These are phyloP conservation scores for Leucosporidium creatinivorum DNA, from an alignment of 768 basidiomycete species.

Conservation along the genomic window DNA sequence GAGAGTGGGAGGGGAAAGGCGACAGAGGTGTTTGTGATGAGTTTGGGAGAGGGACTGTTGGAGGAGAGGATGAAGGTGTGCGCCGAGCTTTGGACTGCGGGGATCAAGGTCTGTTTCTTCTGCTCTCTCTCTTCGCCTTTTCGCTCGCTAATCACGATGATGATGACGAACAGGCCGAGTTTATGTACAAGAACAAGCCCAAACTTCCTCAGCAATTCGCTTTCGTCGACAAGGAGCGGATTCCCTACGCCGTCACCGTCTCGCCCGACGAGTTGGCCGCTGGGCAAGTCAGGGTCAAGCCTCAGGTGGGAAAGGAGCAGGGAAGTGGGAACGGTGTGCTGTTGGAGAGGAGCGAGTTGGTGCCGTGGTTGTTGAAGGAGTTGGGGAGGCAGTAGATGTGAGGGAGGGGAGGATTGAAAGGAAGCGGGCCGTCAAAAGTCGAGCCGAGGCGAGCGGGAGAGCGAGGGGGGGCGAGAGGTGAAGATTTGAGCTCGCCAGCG, in stretches of 20 bases:
- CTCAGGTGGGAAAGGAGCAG: slow-evolving; percentile 58
- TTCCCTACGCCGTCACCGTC: slow-evolving; percentile 88
- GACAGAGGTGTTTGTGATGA: slow-evolving; percentile 89
- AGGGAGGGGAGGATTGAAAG: too few relatives aligned
- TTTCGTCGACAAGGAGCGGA: slow-evolving; percentile 80
- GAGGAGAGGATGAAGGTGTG: slow-evolving; percentile 75
- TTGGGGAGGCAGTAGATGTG: background rate
- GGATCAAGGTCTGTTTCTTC: slow-evolving; percentile 63
- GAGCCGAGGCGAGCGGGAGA: too few relatives aligned
- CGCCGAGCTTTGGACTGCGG: slow-evolving; percentile 70
- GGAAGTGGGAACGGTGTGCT: slow-evolving; percentile 46
- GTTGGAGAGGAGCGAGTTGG: background rate
- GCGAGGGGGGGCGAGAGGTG: too few relatives aligned
- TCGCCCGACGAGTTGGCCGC: slow-evolving; percentile 75
- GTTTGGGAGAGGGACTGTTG: slow-evolving; percentile 78
- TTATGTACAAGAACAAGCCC: slow-evolving; percentile 84
- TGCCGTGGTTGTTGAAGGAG: background rate
- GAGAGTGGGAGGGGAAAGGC: slow-evolving; percentile 56
- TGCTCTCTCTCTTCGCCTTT: too few relatives aligned
- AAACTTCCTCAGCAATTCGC: slow-evolving; percentile 81
- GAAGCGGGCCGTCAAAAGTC: too few relatives aligned
- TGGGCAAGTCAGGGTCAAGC: slow-evolving; percentile 79
- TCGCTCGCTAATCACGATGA: background rate
- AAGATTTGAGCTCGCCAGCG: too few relatives aligned
- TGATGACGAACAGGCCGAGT: slow-evolving; percentile 60